A percentile compares a stretch with the other conserved stretches of the same genome.
Conservation (phyloP, 2,329 filamentous ascomycete genomes). For the Exophiala alcalophila region DNA sequence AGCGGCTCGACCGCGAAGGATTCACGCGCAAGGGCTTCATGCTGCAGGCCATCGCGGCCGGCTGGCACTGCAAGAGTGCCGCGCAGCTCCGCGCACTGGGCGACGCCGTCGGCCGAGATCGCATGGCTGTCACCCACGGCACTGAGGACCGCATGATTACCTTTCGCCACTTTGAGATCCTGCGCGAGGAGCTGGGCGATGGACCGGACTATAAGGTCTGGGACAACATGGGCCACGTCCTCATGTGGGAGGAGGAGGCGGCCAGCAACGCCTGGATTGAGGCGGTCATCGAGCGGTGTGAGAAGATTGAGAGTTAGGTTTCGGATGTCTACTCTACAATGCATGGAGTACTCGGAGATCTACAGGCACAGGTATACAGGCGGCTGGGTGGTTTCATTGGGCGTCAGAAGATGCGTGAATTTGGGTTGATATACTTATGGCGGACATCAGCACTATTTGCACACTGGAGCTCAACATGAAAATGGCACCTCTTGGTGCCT, state of each 20-base stretch:
- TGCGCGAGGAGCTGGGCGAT: conserved; percentile 65
- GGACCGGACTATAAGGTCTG: conserved; percentile 53
- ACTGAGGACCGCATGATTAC: conserved; percentile 74
- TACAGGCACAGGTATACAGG: too few species aligned
- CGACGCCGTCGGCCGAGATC: conserved; percentile 65
- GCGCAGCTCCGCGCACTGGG: conserved; percentile 65
- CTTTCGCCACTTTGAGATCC: conserved; percentile 63
- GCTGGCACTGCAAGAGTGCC: conserved; percentile 72
- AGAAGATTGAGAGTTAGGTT: conserved; percentile 10
- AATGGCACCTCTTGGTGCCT: too few species aligned
- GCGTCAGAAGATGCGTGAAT: too few species aligned
- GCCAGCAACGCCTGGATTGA: conserved; percentile 68
- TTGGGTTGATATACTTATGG: too few species aligned
- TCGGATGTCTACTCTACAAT: too few species aligned
- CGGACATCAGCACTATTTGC: too few species aligned
- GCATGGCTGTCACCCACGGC: conserved; percentile 77
- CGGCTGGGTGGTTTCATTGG: too few species aligned
- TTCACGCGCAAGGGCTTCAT: conserved; percentile 69
- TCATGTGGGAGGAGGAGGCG: conserved; percentile 65
- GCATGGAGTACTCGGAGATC: too few species aligned
- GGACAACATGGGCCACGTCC: conserved; percentile 72
- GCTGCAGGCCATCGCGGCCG: conserved; percentile 73
- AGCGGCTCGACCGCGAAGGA: conserved; percentile 58
- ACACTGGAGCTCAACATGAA: too few species aligned
- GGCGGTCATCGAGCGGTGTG: conserved; percentile 49